phyloP scores from a whole-genome alignment of 2,329 filamentous ascomycete genomes.

The Aulographum hederae region DNA sequence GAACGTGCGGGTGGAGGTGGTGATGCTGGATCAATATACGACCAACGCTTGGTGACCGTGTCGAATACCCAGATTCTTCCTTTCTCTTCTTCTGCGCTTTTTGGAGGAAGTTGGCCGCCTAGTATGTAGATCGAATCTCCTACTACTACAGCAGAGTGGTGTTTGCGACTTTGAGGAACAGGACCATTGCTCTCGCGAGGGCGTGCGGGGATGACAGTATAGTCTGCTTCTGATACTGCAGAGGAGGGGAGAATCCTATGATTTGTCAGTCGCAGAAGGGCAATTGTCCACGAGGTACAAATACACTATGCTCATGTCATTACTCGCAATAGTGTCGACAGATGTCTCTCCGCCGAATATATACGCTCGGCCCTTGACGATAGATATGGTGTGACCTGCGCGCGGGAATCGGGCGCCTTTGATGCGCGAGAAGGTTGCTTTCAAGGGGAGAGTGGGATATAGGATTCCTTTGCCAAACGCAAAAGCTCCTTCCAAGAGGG shows the following conservation, averaged over 20 bases:
- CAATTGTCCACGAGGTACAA: too few relatives aligned
- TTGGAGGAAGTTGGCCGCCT: constrained; percentile 15
- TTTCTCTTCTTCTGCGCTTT: constrained; percentile 12
- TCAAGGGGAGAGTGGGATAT: too few relatives aligned
- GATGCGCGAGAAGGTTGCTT: constrained; percentile 30
- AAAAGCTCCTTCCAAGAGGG: too few relatives aligned
- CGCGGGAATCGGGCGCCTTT: constrained; percentile 25
- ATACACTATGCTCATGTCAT: constrained; percentile 32
- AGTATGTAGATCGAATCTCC: constrained; percentile 27
- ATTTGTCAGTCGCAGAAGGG: too few relatives aligned
- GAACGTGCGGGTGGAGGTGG: constrained; percentile 11
- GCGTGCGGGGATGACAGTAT: constrained; percentile 16
- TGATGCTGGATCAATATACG: constrained; percentile 17
- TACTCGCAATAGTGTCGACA: constrained; percentile 24
- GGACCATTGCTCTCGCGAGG: constrained; percentile 10
- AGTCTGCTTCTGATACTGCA: constrained; percentile 23
- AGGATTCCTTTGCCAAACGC: too few relatives aligned
- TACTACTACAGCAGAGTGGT: constrained; percentile 23
- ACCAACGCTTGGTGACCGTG: constrained; percentile 22
- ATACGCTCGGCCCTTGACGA: constrained; percentile 35
- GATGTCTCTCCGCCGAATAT: constrained; percentile 33
- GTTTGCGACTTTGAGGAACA: constrained; percentile 20
- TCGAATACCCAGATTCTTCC: constrained; percentile 27
- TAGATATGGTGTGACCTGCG: constrained; percentile 31
- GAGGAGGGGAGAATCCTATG: constrained; percentile 30